Evolutionary conservation across 306 rosid species (phyloP).

Genomic region (Cotoneaster glaucophyllus): DNA sequence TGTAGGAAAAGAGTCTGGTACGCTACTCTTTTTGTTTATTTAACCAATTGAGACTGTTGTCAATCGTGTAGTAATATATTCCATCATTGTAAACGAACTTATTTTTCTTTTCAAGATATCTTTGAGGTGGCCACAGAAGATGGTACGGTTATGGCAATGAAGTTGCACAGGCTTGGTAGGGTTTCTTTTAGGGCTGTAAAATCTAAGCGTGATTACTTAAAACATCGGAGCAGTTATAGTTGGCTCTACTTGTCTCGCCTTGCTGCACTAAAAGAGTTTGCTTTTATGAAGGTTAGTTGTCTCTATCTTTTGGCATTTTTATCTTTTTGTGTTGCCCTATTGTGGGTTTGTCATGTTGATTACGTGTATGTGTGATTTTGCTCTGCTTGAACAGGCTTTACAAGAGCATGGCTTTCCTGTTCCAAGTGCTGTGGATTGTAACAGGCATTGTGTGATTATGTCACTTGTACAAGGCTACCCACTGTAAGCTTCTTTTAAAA

Average conservation of each 20-base stretch:
- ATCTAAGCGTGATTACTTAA: conserved; percentile 89
- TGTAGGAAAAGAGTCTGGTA: conserved; percentile 96
- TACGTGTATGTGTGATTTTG: not conserved
- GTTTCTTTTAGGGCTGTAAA: conserved; percentile 89
- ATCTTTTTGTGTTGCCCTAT: not conserved
- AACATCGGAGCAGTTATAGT: conserved; percentile 76
- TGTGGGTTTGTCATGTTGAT: conserved; percentile 5
- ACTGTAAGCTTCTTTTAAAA: conserved; percentile 47
- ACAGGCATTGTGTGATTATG: conserved; percentile 90
- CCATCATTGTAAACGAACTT: not conserved
- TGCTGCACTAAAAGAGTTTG: conserved; percentile 83
- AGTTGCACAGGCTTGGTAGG: conserved; percentile 89
- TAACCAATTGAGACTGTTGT: not conserved
- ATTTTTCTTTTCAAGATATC: conserved; percentile 53
- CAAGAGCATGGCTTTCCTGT: conserved; percentile 79
- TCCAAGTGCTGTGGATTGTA: conserved; percentile 73
- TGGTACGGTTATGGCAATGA: conserved; percentile 76
- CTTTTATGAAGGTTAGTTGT: conserved; percentile 77
- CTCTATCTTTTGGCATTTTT: not conserved
- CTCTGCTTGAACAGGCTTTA: conserved; percentile 58
- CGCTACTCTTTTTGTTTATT: not conserved
- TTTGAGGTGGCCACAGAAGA: conserved; percentile 91
- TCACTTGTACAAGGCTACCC: conserved; percentile 88
- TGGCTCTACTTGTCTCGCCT: conserved; percentile 96
- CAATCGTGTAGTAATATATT: not conserved